Evolutionary conservation across 1,139 yeast genomes (phyloP).

Genomic region (Meyerozyma athensensis): DNA sequence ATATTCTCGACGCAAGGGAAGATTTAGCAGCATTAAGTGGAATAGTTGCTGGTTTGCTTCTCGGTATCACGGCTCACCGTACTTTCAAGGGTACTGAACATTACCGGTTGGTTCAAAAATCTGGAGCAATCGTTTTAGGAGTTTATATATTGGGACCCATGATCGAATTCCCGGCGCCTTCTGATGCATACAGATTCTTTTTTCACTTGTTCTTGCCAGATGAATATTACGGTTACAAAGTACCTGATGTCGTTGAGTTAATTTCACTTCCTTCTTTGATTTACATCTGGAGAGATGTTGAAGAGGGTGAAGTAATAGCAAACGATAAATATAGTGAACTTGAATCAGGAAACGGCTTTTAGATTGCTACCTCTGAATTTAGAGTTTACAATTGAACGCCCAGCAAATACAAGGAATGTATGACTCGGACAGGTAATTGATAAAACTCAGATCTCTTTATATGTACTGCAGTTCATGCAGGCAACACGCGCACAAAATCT

Average conservation of each 20-base stretch:
- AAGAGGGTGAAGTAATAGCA: too few species aligned
- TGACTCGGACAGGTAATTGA: too few species aligned
- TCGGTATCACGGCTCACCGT: not conserved
- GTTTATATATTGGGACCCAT: not conserved
- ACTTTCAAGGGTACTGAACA: not conserved
- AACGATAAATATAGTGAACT: too few species aligned
- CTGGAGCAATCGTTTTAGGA: not conserved
- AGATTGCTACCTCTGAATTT: too few species aligned
- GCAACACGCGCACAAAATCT: too few species aligned
- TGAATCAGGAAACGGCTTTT: too few species aligned
- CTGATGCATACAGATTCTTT: not conserved
- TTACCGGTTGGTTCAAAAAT: not conserved
- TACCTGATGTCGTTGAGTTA: constrained; percentile 1
- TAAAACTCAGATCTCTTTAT: too few species aligned
- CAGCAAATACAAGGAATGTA: too few species aligned
- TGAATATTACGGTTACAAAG: not conserved
- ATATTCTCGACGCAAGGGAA: not conserved
- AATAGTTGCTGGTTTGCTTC: not conserved
- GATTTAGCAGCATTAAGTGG: not conserved
- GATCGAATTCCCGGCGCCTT: not conserved
- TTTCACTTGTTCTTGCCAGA: not conserved
- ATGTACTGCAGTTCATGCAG: not conserved
- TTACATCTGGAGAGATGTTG: constrained; percentile 3
- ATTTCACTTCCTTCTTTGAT: not conserved
- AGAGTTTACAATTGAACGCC: too few species aligned